Evolutionary conservation across 164 flowering plant genomes (phyloP), one percentile per base, ranked within the genome.

Genomic region (Aristolochia contorta): DNA sequence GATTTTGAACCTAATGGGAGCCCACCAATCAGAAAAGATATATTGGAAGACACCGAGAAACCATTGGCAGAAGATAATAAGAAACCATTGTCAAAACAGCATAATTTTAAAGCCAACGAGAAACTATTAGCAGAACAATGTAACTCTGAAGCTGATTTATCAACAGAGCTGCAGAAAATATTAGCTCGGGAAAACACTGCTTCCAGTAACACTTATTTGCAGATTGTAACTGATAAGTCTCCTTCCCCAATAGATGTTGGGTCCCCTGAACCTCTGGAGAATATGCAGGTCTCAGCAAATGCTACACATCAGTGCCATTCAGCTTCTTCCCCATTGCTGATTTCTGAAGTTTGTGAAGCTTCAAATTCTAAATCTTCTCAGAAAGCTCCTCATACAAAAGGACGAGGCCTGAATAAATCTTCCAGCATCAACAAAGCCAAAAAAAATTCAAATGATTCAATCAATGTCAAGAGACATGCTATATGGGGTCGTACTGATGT

Each of bases 401-500:
- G 43, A 37, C 5, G 43, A 37, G 10, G 22, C 14, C 32, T 53
- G 23, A 20, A 27, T 23, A 53, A 56, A 56, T 30, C 19, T 0
- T 27, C 45, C 18, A 56, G 45, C 41, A 27, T 16, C 45, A 25
- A 15, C 19, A 56, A 30, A 37, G 32, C 43, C 16, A 13, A 5
- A 32, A 68, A 78, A 18, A 49, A 64, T 47, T 25, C 75, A 41
- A 65, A 58, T 69, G 80, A 73, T 43, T 27, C n/a, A 16, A 62
- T 48, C 25, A 61, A 64, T 65, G 27, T 19, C 62, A 75, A 60
- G 61, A 77, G 67, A 20, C 75, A 69, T 24, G 64, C 78, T 65
- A 58, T 73, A 64, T 85, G 84, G 93, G 95, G 86, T 5, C 88
- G 89, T 37, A 74, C 87, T 12, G 18, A 95, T 74, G 98, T 89